Evolutionary conservation across 2,329 filamentous ascomycete genomes (phyloP), one percentile per base, ranked within the genome.

Genomic region (Pseudofabraea citricarpa): DNA sequence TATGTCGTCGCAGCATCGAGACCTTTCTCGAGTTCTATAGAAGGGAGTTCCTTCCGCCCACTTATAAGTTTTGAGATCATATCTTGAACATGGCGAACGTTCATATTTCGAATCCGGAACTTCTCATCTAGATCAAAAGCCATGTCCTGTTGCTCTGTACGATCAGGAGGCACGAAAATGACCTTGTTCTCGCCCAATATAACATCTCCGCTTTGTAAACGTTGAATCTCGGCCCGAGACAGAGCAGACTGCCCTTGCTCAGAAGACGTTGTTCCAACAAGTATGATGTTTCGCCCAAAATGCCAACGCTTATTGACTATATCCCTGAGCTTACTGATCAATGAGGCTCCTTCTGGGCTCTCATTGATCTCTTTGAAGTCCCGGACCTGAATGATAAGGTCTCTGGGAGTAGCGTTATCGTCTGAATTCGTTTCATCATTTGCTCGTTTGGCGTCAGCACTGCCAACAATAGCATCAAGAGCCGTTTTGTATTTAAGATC

Each of bases 341-440:
- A 76, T 18, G 77, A 73, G 2, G 77, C 72, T 9, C 89, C 88
- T 45, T 88, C 81, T 5, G 75, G 63, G 1, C 85, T 83, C 57
- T 77, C 76, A 54, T 75, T 79, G 7, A 98, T 72, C 50, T 94
- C 87, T 41, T 86, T 81, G 56, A 89, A 86, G 60, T 97, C 88
- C 59, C 86, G 79, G 10, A 95, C 68, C 54, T 88, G 88, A 29
- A 94, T 72, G 45, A 97, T 82, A 6, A 90, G 73, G 19, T 72
- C 73, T 38, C 41, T 47, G 8, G 41, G 24, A 26, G 43, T 43
- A 6, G 36, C 10, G n/a, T 53, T 37, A 6, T 45, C 21, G 3
- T 16, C 21, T 5, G 27, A 20, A 15, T 35, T 36, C 9, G 31
- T 36, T n/a, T n/a, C n/a, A n/a, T n/a, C n/a, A n/a, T n/a, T n/a